These are phyloP conservation scores for Tuber umbilicatum DNA, from an alignment of 495 filamentous ascomycete species.

Conservation along the genomic window DNA sequence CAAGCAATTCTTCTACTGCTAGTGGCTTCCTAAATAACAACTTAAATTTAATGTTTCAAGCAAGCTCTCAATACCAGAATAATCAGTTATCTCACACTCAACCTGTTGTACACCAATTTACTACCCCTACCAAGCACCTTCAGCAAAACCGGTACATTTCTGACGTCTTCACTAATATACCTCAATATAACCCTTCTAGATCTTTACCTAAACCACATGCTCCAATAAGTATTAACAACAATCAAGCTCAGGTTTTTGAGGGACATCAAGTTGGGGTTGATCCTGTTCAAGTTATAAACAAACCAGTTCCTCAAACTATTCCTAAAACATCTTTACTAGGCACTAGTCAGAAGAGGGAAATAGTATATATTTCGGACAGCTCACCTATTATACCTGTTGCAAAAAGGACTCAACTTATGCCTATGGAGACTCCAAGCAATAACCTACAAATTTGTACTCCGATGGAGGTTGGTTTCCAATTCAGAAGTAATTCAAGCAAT, in stretches of 20 bases:
- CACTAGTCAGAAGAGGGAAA: neutral
- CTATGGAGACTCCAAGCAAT: neutral
- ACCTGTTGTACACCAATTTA: accelerated
- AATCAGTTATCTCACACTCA: neutral
- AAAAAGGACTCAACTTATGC: neutral
- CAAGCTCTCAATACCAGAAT: neutral
- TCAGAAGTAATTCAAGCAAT: neutral
- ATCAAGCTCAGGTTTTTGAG: neutral
- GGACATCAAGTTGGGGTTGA: neutral
- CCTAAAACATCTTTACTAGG: no score
- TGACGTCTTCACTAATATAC: neutral
- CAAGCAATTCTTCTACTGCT: no score
- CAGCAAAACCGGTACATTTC: neutral
- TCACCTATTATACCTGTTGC: neutral
- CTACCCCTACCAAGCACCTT: neutral
- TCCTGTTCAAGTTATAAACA: neutral
- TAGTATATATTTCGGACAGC: accelerated
- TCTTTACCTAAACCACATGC: neutral
- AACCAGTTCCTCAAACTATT: no score
- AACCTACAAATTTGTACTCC: accelerated
- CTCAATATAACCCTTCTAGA: neutral
- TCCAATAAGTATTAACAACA: neutral
- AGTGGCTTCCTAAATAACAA: no score
- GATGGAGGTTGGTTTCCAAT: accelerated
- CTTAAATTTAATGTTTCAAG: no score